Conservation (phyloP, 2,329 filamentous ascomycete genomes). For the Alternaria sp. region DNA sequence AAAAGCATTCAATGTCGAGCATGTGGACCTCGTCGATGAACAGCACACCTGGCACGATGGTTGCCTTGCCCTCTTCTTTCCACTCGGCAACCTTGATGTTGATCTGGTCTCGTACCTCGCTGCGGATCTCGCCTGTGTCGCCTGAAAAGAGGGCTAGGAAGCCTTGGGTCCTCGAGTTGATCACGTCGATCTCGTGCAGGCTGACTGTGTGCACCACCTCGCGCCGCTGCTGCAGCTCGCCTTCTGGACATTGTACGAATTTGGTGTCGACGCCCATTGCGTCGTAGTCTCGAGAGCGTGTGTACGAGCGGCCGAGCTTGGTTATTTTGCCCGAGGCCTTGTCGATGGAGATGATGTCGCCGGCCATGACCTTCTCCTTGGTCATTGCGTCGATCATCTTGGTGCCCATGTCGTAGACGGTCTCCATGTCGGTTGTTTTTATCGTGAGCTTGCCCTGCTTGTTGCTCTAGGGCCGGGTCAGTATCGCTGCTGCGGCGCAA, state of each 20-base stretch:
- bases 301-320: constrained; percentile 93
- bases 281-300: constrained; percentile 95
- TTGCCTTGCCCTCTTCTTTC: constrained; percentile 99
- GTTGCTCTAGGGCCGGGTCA: constrained; percentile 66
- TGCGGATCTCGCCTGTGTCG: constrained; percentile 96
- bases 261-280: constrained; percentile 99
- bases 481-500: constrained; percentile 9
- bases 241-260: constrained; percentile 96
- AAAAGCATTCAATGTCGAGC: constrained; percentile 99
- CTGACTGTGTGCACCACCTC: constrained; percentile 97
- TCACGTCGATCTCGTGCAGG: constrained; percentile 98
- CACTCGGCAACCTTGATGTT: constrained; percentile 98
- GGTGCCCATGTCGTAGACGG: constrained; percentile 98
- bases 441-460: constrained; percentile 99
- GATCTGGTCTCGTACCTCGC: constrained; percentile 97
- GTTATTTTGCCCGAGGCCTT: constrained; percentile 98
- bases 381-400: constrained; percentile 99
- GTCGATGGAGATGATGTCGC: constrained; percentile 98
- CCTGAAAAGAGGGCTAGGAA: constrained; percentile 97
- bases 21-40: constrained; percentile 99
- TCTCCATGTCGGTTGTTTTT: constrained; percentile 99
- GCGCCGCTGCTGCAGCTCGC: constrained; percentile 95
- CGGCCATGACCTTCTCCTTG: constrained; percentile 98
- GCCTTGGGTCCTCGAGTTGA: constrained; percentile 98
- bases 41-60: constrained; percentile 94